These are phyloP conservation scores for Chenopodium formosanum DNA, from an alignment of 148 eudicot genomes.

Conservation along the genomic window DNA sequence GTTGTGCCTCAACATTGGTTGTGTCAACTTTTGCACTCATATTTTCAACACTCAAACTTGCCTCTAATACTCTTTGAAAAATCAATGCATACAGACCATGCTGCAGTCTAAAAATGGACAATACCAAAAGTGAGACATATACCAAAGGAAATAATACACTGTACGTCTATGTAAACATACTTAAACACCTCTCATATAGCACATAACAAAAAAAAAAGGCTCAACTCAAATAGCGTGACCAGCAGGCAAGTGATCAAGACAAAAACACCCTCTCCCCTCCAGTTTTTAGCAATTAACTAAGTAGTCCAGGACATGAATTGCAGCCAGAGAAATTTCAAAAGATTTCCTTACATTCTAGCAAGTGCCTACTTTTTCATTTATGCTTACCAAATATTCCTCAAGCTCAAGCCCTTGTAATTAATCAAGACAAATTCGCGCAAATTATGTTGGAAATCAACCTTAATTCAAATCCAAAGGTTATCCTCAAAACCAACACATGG, in stretches of 20 bases:
- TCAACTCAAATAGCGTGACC: neutral
- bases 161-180: neutral
- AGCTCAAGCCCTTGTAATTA: neutral
- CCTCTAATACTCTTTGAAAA: conserved; percentile 1
- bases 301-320: neutral
- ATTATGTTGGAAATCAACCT: no score
- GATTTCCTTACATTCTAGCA: neutral
- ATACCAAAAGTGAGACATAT: neutral
- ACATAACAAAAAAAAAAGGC: neutral
- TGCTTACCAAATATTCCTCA: neutral
- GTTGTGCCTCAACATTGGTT: conserved; percentile 26
- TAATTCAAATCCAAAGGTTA: no score
- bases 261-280: neutral
- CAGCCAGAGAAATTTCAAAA: neutral
- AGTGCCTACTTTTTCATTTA: neutral
- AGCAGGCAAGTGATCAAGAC: neutral
- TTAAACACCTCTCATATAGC: neutral
- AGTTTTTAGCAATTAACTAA: neutral
- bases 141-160: no score
- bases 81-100: conserved; percentile 1
- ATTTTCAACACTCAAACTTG: conserved; percentile 20
- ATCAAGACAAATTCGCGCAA: no score
- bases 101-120: neutral
- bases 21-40: conserved; percentile 50
- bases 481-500: no score